Evolutionary conservation across 1,139 yeast genomes (phyloP).

Genomic region (Candida tropicalis): DNA sequence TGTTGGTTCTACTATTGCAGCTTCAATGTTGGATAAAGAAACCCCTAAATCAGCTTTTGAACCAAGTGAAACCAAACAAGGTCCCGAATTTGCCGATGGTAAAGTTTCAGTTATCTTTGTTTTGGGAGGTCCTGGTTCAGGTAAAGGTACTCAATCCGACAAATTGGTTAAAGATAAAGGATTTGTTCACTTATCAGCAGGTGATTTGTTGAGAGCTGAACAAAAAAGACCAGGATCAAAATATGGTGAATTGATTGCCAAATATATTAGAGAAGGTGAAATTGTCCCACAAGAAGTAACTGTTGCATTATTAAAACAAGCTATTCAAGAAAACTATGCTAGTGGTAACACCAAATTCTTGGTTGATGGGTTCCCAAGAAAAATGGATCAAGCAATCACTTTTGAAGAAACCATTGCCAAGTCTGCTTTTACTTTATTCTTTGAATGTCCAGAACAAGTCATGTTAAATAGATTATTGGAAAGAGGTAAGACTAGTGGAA

Average conservation of each 20-base stretch:
- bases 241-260: conserved; percentile 83
- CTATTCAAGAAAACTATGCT: conserved; percentile 58
- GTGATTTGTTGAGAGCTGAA: conserved; percentile 91
- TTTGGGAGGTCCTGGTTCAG: conserved; percentile 91
- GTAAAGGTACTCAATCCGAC: conserved; percentile 96
- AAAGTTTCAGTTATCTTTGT: conserved; percentile 83
- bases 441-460: conserved; percentile 89
- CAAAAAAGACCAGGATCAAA: conserved; percentile 81
- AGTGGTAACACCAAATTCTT: conserved; percentile 64
- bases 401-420: conserved; percentile 82
- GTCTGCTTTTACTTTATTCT: conserved; percentile 80
- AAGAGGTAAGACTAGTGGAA: conserved; percentile 93
- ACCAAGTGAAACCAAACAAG: conserved; percentile 28
- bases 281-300: conserved; percentile 98
- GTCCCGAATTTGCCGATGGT: conserved; percentile 57
- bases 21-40: conserved; percentile 46
- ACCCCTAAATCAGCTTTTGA: conserved; percentile 53
- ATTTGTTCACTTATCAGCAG: conserved; percentile 90
- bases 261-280: conserved; percentile 80
- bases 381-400: conserved; percentile 95
- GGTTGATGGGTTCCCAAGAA: conserved; percentile 96
- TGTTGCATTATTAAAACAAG: conserved; percentile 76
- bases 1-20: conserved; percentile 49
- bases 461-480: conserved; percentile 85
- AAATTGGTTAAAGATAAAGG: conserved; percentile 77